Percentiles rank a stretch among this genome's conserved stretches.
Conservation (phyloP, 495 filamentous ascomycete species). For the Bombardia bombarda region DNA sequence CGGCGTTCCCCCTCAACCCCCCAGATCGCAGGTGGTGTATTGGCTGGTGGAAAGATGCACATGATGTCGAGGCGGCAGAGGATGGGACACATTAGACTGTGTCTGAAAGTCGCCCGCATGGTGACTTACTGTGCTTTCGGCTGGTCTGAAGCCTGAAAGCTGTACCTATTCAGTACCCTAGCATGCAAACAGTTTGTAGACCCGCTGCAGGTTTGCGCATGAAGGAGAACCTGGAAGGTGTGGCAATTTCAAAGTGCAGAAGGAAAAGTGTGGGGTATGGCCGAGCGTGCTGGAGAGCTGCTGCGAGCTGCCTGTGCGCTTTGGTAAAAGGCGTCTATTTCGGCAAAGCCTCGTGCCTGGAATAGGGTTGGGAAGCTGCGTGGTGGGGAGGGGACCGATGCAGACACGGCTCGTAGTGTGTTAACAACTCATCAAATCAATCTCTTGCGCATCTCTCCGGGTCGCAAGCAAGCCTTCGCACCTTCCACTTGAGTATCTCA, state of each 20-base stretch:
- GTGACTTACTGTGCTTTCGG: too few relatives aligned
- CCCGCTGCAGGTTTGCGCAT: conserved; percentile 1
- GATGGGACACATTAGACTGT: conserved; percentile 11
- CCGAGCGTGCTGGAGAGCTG: not conserved
- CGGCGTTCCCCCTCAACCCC: not conserved
- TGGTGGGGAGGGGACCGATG: conserved; percentile 10
- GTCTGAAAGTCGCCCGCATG: not conserved
- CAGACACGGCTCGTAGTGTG: conserved; percentile 24
- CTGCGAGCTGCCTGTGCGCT: not conserved
- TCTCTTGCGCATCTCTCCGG: too few relatives aligned
- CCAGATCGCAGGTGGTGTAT: conserved; percentile 1
- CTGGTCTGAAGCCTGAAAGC: too few relatives aligned
- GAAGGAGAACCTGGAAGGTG: conserved; percentile 4
- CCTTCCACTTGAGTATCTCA: too few relatives aligned
- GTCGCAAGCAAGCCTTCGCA: too few relatives aligned
- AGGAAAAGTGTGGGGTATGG: conserved; percentile 10
- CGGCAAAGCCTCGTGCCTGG: not conserved
- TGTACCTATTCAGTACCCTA: not conserved
- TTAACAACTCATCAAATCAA: conserved; percentile 10
- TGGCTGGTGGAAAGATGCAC: conserved; percentile 3
- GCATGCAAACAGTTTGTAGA: not conserved
- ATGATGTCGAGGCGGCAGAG: conserved; percentile 17
- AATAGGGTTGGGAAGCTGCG: conserved; percentile 2
- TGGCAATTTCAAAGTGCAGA: conserved; percentile 14
- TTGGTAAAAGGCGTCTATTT: not conserved